Base-by-base conservation (phyloP, 768 basidiomycete genomes). In the Mycena maculata region DNA sequence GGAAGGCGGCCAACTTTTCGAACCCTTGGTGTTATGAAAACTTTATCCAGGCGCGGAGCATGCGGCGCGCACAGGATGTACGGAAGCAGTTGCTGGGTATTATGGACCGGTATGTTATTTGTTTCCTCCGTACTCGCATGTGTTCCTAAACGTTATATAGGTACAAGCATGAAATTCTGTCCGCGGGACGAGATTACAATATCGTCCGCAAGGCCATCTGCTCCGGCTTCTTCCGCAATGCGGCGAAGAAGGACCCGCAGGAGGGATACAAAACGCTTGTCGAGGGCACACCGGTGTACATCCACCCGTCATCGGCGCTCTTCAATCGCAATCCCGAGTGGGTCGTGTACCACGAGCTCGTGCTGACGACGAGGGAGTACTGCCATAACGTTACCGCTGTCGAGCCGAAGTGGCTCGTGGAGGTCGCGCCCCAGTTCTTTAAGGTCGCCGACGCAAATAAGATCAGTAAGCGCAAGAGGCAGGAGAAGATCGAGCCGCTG, bases 1-100 rank as follows among this genome's bases (percentile, higher is more conserved):
- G 98, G 98, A 98, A 98, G 76, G 90, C 86, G 7, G 94, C 92
- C 64, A 98, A 93, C 77, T 99, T 98, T 76, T 95, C 95, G 36
- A 97, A 98, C 77, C 96, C 97, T 7, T 99, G 98, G 98, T 99
- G 98, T 76, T 97, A 95, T 71, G 96, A 99, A 81, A 99, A 99
- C 78, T 99, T 96, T 75, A 98, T 99, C 54, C 98, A 99, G 78
- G 97, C 95, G 13, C 86, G 98, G 76, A 98, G 95, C 72, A 96
- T 99, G 95, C 87, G 95, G 63, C 86, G 96, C 8, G 98, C 97
- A 7, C 96, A 99, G 79, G 98, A 99, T 84, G 95, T 99, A 12
- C 84, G 98, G 65, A 99, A 99, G 76, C 98, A 99, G 80, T 80
- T 99, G 59, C 84, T 99, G 44, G 98, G 98, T 67, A 99, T 99